Evolutionary conservation across 2,329 filamentous ascomycete species (phyloP), one percentile per base, ranked within the genome.

Genomic region (Lasiodiplodia gonubiensis): DNA sequence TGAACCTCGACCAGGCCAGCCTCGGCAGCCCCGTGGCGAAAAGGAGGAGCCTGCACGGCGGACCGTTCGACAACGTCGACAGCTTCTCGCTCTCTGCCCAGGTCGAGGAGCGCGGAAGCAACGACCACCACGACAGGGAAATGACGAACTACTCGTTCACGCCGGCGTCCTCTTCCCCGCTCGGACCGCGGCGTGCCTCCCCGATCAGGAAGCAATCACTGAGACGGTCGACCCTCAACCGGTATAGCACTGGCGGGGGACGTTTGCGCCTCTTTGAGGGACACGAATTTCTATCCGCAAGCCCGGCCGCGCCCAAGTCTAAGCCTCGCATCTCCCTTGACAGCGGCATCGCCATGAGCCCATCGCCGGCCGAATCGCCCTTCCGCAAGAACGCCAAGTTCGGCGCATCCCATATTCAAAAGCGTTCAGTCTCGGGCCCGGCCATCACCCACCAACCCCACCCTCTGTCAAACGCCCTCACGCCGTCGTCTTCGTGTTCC

Each of bases 21-120:
- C 84, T 91, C 67, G 92, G 92, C 72, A 97, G 92, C 74, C 94
- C 95, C 0, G 92, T 94, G 68, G 92, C 94, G 55, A 97, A 97
- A 83, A 88, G 95, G 71, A 89, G 95, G 74, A 97, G 94, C 79
- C 80, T 97, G 72, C 92, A 97, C 77, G 90, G 90, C 60, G 86
- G 89, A 52, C 84, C 89, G n/a, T 87, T 81, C 71, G 83, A 90
- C 70, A 84, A 85, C 54, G 78, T 82, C 30, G 86, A 89, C 75
- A 93, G 89, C 76, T 88, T 97, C 39, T 14, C 27, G 16, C 25
- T 18, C 23, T 71, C 74, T 7, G 67, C 70, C n/a, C 68, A 69
- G 27, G 70, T 71, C 14, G 54, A 68, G 42, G 66, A 69, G 68
- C 42, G 54, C 66, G 27, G 67, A 69, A 49, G 73, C 48, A 72